Percentiles rank a stretch among this genome's conserved stretches.
phyloP scores from a whole-genome alignment of 352 stramenopile genomes.

The Pythium volutum region DNA sequence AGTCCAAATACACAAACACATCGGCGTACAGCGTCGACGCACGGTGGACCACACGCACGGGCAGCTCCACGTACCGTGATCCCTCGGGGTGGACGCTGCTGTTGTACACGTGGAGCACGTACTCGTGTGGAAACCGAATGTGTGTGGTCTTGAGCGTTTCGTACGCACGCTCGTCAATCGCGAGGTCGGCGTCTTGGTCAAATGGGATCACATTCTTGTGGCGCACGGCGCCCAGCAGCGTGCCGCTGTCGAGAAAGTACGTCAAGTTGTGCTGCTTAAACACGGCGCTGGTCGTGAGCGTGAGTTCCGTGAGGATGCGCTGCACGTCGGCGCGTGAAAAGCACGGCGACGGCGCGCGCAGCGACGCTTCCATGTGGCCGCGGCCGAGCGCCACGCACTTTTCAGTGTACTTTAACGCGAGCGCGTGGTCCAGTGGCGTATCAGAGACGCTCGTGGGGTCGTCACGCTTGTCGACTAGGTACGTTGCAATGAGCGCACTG shows the following conservation, averaged over 20 bases:
- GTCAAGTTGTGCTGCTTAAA: conserved; percentile 26
- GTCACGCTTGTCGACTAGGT: conserved; percentile 1
- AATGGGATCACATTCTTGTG: conserved; percentile 28
- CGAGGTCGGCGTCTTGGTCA: conserved; percentile 32
- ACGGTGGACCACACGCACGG: conserved; percentile 24
- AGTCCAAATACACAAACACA: conserved; percentile 33
- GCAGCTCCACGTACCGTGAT: conserved; percentile 25
- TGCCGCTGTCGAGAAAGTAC: conserved; percentile 32
- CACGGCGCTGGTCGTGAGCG: conserved; percentile 18
- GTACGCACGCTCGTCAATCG: conserved; percentile 23
- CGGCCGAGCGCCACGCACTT: conserved; percentile 15
- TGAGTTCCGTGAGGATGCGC: conserved; percentile 27
- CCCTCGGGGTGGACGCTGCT: conserved; percentile 17
- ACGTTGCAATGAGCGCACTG: neutral
- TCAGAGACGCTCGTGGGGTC: conserved; percentile 6
- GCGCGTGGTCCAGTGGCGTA: conserved; percentile 7
- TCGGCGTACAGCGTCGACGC: conserved; percentile 30
- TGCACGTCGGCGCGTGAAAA: conserved; percentile 24
- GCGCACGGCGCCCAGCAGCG: conserved; percentile 27
- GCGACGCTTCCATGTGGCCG: conserved; percentile 19
- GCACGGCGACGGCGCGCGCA: conserved; percentile 17
- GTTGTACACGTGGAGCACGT: conserved; percentile 26
- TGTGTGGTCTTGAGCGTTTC: conserved; percentile 14
- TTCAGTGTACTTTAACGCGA: conserved; percentile 16
- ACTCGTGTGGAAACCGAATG: conserved; percentile 22